Conservation (phyloP, 2,329 filamentous ascomycete species). For the Talaromyces sp. region DNA sequence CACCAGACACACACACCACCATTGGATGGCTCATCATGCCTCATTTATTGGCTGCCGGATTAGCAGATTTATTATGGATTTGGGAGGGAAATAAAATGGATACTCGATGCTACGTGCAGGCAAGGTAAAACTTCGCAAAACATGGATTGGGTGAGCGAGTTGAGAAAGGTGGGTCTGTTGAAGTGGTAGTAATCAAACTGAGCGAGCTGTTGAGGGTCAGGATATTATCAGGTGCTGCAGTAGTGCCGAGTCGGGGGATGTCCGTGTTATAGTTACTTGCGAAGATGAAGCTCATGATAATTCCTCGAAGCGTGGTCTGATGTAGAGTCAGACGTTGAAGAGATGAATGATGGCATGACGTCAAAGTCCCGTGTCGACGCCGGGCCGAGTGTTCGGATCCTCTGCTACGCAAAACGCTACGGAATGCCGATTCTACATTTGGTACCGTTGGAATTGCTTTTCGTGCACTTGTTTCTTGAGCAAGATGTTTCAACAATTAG, state of each 20-base stretch:
- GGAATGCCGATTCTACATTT: conserved; percentile 4
- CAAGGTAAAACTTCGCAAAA: background rate
- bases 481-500: too few species aligned
- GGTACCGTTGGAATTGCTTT: background rate
- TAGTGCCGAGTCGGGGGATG: background rate
- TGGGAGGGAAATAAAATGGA: background rate
- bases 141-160: conserved; percentile 1
- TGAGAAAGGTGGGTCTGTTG: conserved; percentile 4
- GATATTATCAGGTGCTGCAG: background rate
- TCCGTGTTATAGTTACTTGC: background rate
- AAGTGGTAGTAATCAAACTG: background rate
- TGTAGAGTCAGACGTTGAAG: background rate
- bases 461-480: background rate
- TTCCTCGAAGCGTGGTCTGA: background rate
- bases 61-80: background rate
- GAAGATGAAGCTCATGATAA: background rate
- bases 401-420: background rate
- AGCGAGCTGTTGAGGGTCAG: background rate
- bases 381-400: conserved; percentile 1
- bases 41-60: background rate
- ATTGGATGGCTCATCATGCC: background rate
- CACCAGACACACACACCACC: background rate
- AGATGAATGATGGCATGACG: background rate
- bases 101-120: background rate
- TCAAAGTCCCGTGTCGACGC: conserved; percentile 9